A percentile compares a stretch with the other conserved stretches of the same genome.
phyloP scores from a whole-genome alignment of 1,284 basidiomycete genomes.

The Leucoagaricus sp. region DNA sequence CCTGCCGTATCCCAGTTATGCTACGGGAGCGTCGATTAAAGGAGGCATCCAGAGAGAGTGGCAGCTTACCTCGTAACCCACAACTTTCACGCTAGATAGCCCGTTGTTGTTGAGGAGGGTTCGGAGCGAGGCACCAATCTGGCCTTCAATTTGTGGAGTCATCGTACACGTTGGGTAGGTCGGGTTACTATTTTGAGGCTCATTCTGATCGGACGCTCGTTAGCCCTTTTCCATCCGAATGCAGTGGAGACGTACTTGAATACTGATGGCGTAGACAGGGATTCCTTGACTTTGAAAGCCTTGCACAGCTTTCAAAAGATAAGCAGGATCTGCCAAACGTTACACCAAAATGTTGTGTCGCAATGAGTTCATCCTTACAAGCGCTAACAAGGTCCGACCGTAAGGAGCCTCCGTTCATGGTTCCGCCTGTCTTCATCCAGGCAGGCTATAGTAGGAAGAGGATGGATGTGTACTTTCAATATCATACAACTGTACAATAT shows the following conservation, averaged over 20 bases:
- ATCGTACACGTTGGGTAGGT: conserved; percentile 53
- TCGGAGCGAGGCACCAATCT: conserved; percentile 46
- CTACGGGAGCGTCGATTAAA: conserved; percentile 16
- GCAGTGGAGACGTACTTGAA: conserved; percentile 29
- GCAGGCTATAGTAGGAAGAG: conserved; percentile 37
- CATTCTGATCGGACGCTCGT: conserved; percentile 38
- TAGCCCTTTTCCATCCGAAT: not conserved
- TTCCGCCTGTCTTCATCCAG: conserved; percentile 54
- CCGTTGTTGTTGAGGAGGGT: conserved; percentile 51
- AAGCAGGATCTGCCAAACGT: conserved; percentile 43
- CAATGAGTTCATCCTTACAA: conserved; percentile 19
- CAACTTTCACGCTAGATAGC: conserved; percentile 44
- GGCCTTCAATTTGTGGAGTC: conserved; percentile 42
- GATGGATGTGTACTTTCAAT: not conserved
- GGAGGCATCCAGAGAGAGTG: not conserved
- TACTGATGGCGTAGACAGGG: conserved; percentile 49
- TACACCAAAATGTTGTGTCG: not conserved
- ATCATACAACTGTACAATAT: no score
- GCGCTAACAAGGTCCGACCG: conserved; percentile 27
- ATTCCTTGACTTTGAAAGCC: conserved; percentile 51
- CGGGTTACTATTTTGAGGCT: conserved; percentile 52
- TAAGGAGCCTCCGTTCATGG: conserved; percentile 52
- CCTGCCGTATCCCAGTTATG: conserved; percentile 57
- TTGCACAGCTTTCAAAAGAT: conserved; percentile 55
- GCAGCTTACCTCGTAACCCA: conserved; percentile 39